These are phyloP conservation scores for Acacia confusa DNA, from an alignment of 306 rosid genomes.

Conservation along the genomic window DNA sequence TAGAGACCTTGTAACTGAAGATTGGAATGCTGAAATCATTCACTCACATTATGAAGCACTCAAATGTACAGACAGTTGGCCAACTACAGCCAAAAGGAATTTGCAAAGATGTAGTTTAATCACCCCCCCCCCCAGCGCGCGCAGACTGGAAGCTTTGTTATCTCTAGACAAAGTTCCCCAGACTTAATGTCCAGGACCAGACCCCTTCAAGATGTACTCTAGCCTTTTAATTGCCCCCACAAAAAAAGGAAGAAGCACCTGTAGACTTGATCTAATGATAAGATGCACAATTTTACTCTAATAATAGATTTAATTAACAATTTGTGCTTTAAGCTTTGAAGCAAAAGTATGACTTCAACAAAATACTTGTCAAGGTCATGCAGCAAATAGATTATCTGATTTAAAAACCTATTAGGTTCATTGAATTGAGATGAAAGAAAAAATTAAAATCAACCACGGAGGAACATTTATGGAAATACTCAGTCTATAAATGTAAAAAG, in stretches of 20 bases:
- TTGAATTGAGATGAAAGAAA: not conserved
- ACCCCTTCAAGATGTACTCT: not conserved
- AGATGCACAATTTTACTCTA: not conserved
- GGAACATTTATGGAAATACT: not conserved
- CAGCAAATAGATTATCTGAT: not conserved
- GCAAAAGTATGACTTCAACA: not conserved
- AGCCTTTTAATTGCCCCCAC: not conserved
- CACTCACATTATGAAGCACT: not conserved
- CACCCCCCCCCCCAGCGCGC: not conserved
- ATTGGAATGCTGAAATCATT: not conserved
- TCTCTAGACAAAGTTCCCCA: not conserved
- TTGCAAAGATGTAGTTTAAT: not conserved
- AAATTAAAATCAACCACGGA: not conserved
- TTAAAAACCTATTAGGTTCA: not conserved
- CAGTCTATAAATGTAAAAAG: not conserved
- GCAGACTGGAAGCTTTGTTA: not conserved
- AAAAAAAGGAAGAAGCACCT: not conserved
- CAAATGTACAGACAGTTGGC: not conserved
- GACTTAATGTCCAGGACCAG: not conserved
- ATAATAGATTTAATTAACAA: not conserved
- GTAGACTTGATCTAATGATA: not conserved
- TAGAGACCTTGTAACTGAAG: not conserved
- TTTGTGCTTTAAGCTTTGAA: not conserved
- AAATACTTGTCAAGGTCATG: not conserved
- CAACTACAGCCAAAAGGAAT: not conserved